These are phyloP conservation scores for Selenicereus undatus DNA, from an alignment of 148 eudicot genomes.

Conservation along the genomic window DNA sequence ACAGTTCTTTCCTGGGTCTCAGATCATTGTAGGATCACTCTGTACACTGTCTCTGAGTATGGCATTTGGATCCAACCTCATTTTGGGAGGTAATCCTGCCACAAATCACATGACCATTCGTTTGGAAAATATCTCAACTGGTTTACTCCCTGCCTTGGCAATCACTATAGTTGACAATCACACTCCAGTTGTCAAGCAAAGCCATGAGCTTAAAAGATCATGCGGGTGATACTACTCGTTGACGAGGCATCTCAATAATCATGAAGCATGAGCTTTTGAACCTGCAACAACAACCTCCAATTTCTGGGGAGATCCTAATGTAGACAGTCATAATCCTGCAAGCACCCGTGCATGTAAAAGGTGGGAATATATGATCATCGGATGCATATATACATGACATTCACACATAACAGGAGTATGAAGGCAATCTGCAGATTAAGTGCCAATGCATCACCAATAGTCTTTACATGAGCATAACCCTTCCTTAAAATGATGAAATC, in stretches of 20 bases:
- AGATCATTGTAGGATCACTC: background rate
- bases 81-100: background rate
- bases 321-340: too few species aligned
- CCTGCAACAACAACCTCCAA: background rate
- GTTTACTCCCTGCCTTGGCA: background rate
- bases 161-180: too few species aligned
- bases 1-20: background rate
- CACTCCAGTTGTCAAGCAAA: too few species aligned
- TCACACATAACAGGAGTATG: background rate
- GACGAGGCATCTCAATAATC: background rate
- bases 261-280: background rate
- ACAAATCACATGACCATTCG: background rate
- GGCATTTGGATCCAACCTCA: background rate
- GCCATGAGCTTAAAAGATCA: background rate
- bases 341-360: too few species aligned
- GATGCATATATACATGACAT: background rate
- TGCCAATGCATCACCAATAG: constrained; percentile 36
- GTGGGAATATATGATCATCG: too few species aligned
- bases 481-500: constrained; percentile 51
- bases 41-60: background rate
- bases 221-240: background rate
- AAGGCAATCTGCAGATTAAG: background rate
- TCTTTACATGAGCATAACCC: constrained; percentile 51
- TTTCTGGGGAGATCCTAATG: too few species aligned
- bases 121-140: background rate